Evolutionary conservation across 2,329 filamentous ascomycete genomes (phyloP).

Genomic region (Colletotrichum higginsianum): DNA sequence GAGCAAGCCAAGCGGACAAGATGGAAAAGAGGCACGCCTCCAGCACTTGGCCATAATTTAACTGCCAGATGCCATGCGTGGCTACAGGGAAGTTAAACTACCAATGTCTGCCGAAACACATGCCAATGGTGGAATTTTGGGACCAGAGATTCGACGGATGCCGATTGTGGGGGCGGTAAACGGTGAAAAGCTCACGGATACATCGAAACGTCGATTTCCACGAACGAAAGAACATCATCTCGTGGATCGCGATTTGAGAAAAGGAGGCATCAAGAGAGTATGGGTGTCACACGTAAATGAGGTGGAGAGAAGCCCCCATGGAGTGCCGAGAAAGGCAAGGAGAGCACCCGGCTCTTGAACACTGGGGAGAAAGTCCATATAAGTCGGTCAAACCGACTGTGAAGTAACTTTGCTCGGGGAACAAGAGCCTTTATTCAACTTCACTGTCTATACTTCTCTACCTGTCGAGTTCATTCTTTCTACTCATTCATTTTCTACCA

Average conservation of each 20-base stretch:
- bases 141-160: conserved; percentile 1
- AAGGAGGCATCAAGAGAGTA: too few species aligned
- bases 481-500: too few species aligned
- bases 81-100: not conserved
- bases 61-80: not conserved
- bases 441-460: not conserved
- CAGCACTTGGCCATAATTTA: not conserved
- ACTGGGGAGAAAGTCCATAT: not conserved
- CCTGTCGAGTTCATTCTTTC: too few species aligned
- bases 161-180: conserved; percentile 1
- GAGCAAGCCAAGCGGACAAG: conserved; percentile 10
- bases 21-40: conserved; percentile 4
- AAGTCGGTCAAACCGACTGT: not conserved
- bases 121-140: conserved; percentile 17
- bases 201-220: conserved; percentile 4
- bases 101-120: not conserved
- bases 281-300: too few species aligned
- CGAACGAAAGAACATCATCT: not conserved
- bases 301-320: too few species aligned
- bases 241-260: not conserved
- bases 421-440: not conserved
- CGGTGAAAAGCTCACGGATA: not conserved
- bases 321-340: too few species aligned
- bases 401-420: too few species aligned
- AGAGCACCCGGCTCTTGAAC: too few species aligned